Base-by-base conservation (phyloP, 2,329 filamentous ascomycete species). In the Pseudogymnoascus sp. region DNA sequence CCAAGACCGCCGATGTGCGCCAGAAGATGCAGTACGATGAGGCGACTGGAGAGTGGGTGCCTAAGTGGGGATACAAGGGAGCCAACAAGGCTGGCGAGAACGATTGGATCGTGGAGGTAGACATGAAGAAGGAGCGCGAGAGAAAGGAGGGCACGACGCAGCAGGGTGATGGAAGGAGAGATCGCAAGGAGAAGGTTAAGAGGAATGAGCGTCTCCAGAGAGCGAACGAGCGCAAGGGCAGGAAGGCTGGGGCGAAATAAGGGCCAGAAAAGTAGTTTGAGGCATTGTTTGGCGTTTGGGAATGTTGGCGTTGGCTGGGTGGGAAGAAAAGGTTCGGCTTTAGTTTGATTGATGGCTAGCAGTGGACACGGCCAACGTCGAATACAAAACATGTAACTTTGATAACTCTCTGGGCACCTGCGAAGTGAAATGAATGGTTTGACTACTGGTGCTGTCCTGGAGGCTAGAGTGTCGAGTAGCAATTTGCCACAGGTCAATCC, bases 61-160 rank as follows among this genome's bases (percentile, higher is more conserved):
- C 90, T 65, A 92, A 91, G 75, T 99, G 93, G 91, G 94, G 94
- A 0, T 96, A 94, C 78, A 89, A 93, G 78, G 92, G 88, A 64
- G 86, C 89, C 74, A 94, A 94, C 75, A 93, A 94, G 79, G 85
- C 86, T 64, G 88, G 84, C 18, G 87, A 95, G 75, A 80, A 85
- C 65, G 87, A 96, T 70, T 96, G 92, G 89, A 78, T 97, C 67
- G 90, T 97, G 62, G 94, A 97, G 82, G 87, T 99, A 60, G 88
- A 96, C 71, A 84, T 88, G 73, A 84, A 87, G 73, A 85, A 84
- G 71, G 87, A 90, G 76, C 80, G 77, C 38, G 77, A 79, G 70
- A 75, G 76, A 64, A 83, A 88, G 74, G 81, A 86, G 66, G 85
- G 83, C 6, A 83, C 82, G 65, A 83, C 78, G 64, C 77, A 84